Evolutionary conservation across 768 basidiomycete species (phyloP), one percentile per base, ranked within the genome.

Genomic region (Pleurotus djamor): DNA sequence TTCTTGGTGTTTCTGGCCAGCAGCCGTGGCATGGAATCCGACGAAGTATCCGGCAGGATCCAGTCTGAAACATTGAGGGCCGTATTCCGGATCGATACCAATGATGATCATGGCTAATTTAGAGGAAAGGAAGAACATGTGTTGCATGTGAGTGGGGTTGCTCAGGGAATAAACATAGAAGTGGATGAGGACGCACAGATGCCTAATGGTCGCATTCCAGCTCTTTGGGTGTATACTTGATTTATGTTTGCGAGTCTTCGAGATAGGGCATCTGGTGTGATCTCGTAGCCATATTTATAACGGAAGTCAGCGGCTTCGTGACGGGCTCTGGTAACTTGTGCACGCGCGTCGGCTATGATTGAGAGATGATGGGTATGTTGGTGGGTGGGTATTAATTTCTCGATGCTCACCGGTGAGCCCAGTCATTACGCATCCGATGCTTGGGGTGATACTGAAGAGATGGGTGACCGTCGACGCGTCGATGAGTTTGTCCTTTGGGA

Each of bases 41-140:
- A 97, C 93, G 71, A 96, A 99, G 76, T 97, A 98, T 4, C 97
- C 97, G 2, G 97, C 97, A 9, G 97, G 97, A 70, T 99, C 97
- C 55, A 98, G 88, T 76, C 97, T 98, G 83, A 98, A 98, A 67
- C 90, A 84, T 71, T 98, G 96, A n/a, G 97, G 96, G 4, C 96
- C 96, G 56, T 83, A 81, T 70, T 96, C 92, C 7, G 89, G 81
- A 73, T 98, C 97, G 60, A 88, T 81, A 3, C 97, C 97, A 68
- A 98, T 95, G 67, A 98, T 75, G 62, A 98, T 90, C 94, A 96
- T 98, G 4, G 94, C 96, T 98, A 61, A 60, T 9, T 36, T 48
- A 32, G 28, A 37, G 9, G 21, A 28, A 28, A 1, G 21, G 21
- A 28, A 28, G 21, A 3, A 7, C 45, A 17, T 9, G 34, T 21